Conservation (phyloP, 2,329 filamentous ascomycete species). For the Fusarium sp. region DNA sequence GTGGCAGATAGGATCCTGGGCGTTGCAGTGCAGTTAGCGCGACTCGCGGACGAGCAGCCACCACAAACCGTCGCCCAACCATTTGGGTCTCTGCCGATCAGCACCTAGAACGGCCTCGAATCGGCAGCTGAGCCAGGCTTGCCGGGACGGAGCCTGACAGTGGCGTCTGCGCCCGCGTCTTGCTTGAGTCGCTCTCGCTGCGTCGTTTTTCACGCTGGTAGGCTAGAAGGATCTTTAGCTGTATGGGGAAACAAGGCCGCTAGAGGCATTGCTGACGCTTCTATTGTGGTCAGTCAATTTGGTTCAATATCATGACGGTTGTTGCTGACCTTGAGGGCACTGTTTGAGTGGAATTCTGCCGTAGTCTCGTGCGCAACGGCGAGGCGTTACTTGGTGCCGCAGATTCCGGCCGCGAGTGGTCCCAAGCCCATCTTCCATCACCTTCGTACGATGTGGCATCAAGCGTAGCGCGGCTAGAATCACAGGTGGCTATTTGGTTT, state of each 20-base stretch:
- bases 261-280: constrained; percentile 8
- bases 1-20: constrained; percentile 23
- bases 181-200: constrained; percentile 32
- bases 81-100: constrained; percentile 37
- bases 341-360: background rate
- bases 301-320: background rate
- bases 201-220: constrained; percentile 31
- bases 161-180: constrained; percentile 36
- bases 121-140: constrained; percentile 24
- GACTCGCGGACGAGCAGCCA: constrained; percentile 36
- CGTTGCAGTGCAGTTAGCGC: constrained; percentile 34
- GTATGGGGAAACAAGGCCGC: constrained; percentile 18
- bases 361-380: constrained; percentile 18
- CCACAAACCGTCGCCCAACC: constrained; percentile 35
- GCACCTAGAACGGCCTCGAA: constrained; percentile 40
- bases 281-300: background rate
- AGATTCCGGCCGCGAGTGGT: constrained; percentile 22
- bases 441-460: constrained; percentile 5
- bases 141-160: constrained; percentile 23
- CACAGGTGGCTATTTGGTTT: constrained; percentile 28
- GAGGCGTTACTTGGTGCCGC: constrained; percentile 31
- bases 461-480: constrained; percentile 21
- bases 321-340: constrained; percentile 2
- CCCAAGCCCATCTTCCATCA: constrained; percentile 16
- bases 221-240: constrained; percentile 23